These are phyloP conservation scores for Trichoderma harzianum DNA, from an alignment of 2,329 filamentous ascomycete species.

Conservation along the genomic window DNA sequence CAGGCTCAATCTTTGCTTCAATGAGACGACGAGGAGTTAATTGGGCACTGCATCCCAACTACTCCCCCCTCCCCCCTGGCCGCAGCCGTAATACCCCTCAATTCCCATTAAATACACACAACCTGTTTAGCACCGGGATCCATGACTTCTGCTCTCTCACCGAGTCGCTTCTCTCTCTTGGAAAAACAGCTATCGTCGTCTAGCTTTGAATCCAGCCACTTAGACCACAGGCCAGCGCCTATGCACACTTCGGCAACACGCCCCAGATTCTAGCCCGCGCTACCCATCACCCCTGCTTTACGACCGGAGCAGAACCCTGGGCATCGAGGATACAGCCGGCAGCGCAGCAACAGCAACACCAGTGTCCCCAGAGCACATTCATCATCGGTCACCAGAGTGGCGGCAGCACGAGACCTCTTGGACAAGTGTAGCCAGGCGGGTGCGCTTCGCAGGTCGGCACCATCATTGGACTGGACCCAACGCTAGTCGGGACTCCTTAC, in stretches of 20 bases:
- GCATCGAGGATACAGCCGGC: background rate
- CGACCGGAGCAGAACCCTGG: conserved; percentile 6
- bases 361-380: conserved; percentile 1
- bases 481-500: conserved; percentile 25
- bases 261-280: conserved; percentile 24
- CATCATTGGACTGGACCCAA: conserved; percentile 16
- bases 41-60: conserved; percentile 17
- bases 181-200: conserved; percentile 35
- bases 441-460: conserved; percentile 16
- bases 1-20: conserved; percentile 20
- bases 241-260: conserved; percentile 25
- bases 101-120: conserved; percentile 33
- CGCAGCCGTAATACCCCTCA: conserved; percentile 35
- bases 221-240: conserved; percentile 13
- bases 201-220: conserved; percentile 17
- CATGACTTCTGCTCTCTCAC: conserved; percentile 37
- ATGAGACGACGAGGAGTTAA: conserved; percentile 12
- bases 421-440: conserved; percentile 7
- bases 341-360: conserved; percentile 8
- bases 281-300: conserved; percentile 24
- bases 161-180: conserved; percentile 39
- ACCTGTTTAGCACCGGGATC: conserved; percentile 34
- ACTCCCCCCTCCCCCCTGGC: conserved; percentile 6
- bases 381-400: conserved; percentile 5
- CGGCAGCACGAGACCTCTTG: conserved; percentile 11